phyloP scores from a whole-genome alignment of 768 basidiomycete species.

The Boletus vinaceobasis region DNA sequence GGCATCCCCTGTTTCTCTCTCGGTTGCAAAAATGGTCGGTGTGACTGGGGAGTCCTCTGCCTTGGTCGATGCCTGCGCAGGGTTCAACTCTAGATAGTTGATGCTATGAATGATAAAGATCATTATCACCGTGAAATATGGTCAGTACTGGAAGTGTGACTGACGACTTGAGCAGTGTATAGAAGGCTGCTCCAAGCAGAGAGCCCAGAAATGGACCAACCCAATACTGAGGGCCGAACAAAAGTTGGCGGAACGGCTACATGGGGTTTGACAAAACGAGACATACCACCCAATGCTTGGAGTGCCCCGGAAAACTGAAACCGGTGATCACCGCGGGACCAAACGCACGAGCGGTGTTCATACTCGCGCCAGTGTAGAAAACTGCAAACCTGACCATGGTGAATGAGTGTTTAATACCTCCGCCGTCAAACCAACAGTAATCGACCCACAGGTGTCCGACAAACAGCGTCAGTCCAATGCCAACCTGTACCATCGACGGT shows the following conservation, averaged over 20 bases:
- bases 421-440: background rate
- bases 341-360: slow-evolving; percentile 69
- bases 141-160: slow-evolving; percentile 11
- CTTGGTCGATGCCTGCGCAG: slow-evolving; percentile 28
- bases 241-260: background rate
- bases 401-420: background rate
- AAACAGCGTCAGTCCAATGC: slow-evolving; percentile 65
- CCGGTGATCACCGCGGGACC: slow-evolving; percentile 67
- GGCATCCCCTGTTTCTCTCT: background rate
- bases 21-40: slow-evolving; percentile 12
- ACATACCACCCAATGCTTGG: slow-evolving; percentile 61
- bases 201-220: slow-evolving; percentile 67
- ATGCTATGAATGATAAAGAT: slow-evolving; percentile 13
- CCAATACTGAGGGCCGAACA: slow-evolving; percentile 51
- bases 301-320: slow-evolving; percentile 38
- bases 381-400: slow-evolving; percentile 46
- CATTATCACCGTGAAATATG: background rate
- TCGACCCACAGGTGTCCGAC: slow-evolving; percentile 53
- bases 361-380: slow-evolving; percentile 60
- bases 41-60: slow-evolving; percentile 25
- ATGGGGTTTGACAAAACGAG: background rate
- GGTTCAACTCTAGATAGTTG: slow-evolving; percentile 29
- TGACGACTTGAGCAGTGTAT: slow-evolving; percentile 52
- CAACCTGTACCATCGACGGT: slow-evolving; percentile 38
- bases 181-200: slow-evolving; percentile 56